Evolutionary conservation across 345 rosid genomes (phyloP), one percentile per base, ranked within the genome.

Genomic region (Microthlaspi erraticum): DNA sequence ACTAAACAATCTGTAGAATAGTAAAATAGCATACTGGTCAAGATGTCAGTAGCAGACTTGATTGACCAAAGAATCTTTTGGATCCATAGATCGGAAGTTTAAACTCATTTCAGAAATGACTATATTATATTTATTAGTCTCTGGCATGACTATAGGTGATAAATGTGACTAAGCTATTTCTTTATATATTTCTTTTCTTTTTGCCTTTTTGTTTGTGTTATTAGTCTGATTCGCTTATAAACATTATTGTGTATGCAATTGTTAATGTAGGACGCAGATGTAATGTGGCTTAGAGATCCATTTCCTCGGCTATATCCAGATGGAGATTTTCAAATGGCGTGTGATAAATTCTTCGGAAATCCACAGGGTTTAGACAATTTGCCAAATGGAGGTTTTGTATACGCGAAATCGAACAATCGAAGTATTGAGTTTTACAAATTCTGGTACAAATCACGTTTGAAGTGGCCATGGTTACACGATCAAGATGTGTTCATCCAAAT

Each of bases 241-340:
- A 19, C n/a, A 2, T 50, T 50, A 2, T 50, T 31, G 33, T 31
- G 14, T 32, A 31, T 31, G 33, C 7, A 31, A 31, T 31, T 31
- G 33, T 31, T 3, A 7, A 38, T 29, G 1, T 78, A 90, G 94
- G 97, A 90, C 77, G 83, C 87, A 2, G 97, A 90, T 54, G 74
- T 88, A 36, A 57, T 90, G 85, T 90, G 97, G 94, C 79, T 90
- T 13, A 83, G 78, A 60, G 78, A 85, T 75, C 97, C 97, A 20
- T 90, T 90, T 69, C 84, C 82, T 10, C 81, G 79, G 23, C 81
- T 90, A 63, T 73, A 77, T 19, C 60, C 69, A 1, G 72, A 78
- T 31, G 88, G 76, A 13, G 97, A 90, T 75, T 90, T 90, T 55
- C 97, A 90, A 72, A 90, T 90, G 45, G 92, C 97, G 0, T 90